Percentiles rank a stretch among this genome's conserved stretches.
phyloP scores from a whole-genome alignment of 2,329 filamentous ascomycete genomes.

The Amauroascus niger region DNA sequence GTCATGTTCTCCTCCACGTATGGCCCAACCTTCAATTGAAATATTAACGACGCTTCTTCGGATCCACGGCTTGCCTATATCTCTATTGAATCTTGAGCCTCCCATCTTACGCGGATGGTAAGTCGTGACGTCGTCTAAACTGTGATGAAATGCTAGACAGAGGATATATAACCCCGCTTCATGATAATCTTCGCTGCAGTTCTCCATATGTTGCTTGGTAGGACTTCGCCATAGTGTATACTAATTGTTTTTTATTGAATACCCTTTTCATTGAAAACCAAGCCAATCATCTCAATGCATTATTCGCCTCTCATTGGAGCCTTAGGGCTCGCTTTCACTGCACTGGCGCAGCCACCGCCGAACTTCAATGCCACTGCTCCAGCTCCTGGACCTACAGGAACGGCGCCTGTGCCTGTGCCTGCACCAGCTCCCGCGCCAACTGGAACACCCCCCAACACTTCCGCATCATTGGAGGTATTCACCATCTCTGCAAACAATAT shows the following conservation, averaged over 20 bases:
- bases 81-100: neutral
- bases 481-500: slow-evolving; percentile 41
- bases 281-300: neutral
- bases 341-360: neutral
- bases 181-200: neutral
- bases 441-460: neutral
- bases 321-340: neutral
- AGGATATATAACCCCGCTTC: slow-evolving; percentile 4
- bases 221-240: neutral
- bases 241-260: neutral
- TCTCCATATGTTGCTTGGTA: neutral
- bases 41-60: neutral
- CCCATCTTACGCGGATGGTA: neutral
- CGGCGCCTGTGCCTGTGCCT: neutral
- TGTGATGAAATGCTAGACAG: neutral
- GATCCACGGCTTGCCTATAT: neutral
- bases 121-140: slow-evolving; percentile 6
- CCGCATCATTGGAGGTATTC: slow-evolving; percentile 33
- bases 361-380: neutral
- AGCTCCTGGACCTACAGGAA: neutral
- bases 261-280: neutral
- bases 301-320: neutral
- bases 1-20: neutral
- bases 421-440: slow-evolving; percentile 2
- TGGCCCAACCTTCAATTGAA: neutral